Evolutionary conservation across 2,329 filamentous ascomycete genomes (phyloP).

Genomic region (Exophiala bonariae): DNA sequence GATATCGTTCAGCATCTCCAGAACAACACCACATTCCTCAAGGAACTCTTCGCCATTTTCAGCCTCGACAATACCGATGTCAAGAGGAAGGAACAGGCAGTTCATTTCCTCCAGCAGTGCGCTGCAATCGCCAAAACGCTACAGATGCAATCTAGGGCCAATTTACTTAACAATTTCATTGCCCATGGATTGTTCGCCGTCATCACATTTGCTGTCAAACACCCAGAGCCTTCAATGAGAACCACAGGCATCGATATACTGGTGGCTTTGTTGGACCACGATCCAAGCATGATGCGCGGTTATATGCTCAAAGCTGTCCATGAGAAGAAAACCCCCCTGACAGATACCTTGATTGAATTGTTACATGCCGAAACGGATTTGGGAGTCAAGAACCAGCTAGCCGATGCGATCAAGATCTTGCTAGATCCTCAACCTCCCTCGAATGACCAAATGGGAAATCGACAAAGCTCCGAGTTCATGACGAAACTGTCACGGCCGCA

Average conservation of each 20-base stretch:
- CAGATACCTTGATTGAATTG: conserved; percentile 89
- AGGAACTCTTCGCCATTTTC: conserved; percentile 87
- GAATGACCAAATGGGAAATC: conserved; percentile 56
- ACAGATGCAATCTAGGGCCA: conserved; percentile 76
- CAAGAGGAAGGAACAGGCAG: conserved; percentile 85
- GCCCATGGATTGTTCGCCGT: conserved; percentile 82
- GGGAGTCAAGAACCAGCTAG: conserved; percentile 92
- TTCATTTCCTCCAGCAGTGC: conserved; percentile 95
- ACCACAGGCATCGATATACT: conserved; percentile 93
- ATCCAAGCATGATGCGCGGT: conserved; percentile 87
- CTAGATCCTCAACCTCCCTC: conserved; percentile 69
- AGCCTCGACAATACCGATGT: conserved; percentile 61
- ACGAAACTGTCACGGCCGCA: conserved; percentile 60
- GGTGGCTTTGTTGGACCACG: conserved; percentile 92
- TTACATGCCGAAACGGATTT: conserved; percentile 88
- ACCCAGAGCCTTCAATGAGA: conserved; percentile 78
- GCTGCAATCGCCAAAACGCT: conserved; percentile 92
- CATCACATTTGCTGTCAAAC: conserved; percentile 86
- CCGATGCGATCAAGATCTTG: conserved; percentile 91
- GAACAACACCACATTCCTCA: conserved; percentile 72
- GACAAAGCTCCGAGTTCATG: conserved; percentile 63
- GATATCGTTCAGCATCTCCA: conserved; percentile 97
- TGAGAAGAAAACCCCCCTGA: conserved; percentile 81
- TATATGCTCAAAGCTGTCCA: conserved; percentile 83
- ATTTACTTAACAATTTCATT: conserved; percentile 87